Evolutionary conservation across 2,329 filamentous ascomycete genomes (phyloP), one percentile per base, ranked within the genome.

Genomic region (Trichoderma sp.): DNA sequence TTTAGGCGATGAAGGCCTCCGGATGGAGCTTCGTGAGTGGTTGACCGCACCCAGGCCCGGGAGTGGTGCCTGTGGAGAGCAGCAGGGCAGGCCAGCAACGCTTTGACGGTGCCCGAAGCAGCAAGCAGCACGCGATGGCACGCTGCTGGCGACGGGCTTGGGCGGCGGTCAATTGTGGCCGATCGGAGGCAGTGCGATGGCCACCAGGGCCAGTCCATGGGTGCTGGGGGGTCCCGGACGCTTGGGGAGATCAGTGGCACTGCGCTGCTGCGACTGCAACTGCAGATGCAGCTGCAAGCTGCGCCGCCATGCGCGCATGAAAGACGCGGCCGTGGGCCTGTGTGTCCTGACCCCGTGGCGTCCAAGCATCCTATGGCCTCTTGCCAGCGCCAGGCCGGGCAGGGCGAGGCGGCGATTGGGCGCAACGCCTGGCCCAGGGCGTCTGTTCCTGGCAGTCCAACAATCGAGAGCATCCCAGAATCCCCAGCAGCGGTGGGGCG

Each of bases 261-360:
- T 64, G 59, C 64, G 64, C 39, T 66, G 24, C 43, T 62, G 48
- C 52, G 57, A 55, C 51, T 64, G 30, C 44, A 52, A 55, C 51
- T 64, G 30, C 44, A 52, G 50, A 52, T 64, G 48, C 54, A 50
- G 45, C 44, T 67, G 68, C 67, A 69, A 69, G 74, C 77, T 80
- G 79, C 79, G 78, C 79, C 78, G 78, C 79, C 73, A 77, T 79
- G 75, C 76, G 71, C 54, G 57, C 76, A 74, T 77, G 76, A 34
- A 68, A 67, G 71, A 69, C 43, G 51, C 63, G 67, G 67, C 68
- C 70, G 50, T 52, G 50, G 50, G 34, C 34, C 34, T 39, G 34
- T 39, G 2, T 39, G 34, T 39, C 34, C 34, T 39, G 12, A 4
- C 34, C 28, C 34, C 34, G 34, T 70, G 69, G 68, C 64, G 76